Evolutionary conservation across 257 asterid species (phyloP).

Genomic region (Anisodus acutangulus): DNA sequence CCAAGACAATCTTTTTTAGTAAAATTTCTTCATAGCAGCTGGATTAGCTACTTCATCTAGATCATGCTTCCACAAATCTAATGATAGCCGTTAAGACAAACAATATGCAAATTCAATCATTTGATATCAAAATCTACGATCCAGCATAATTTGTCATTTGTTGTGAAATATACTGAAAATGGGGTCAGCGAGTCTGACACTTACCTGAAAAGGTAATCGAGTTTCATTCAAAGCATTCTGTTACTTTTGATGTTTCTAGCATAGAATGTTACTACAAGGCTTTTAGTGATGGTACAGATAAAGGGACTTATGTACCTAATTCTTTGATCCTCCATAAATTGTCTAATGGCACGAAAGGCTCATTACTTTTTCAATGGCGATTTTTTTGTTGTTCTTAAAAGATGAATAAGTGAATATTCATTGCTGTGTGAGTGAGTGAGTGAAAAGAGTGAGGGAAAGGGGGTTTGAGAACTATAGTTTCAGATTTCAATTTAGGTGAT

Average conservation of each 20-base stretch:
- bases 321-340: not conserved
- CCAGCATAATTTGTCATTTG: not conserved
- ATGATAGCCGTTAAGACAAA: not conserved
- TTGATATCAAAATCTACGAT: not conserved
- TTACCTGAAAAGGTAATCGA: slow-evolving; percentile 21
- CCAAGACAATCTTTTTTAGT: no score
- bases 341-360: not conserved
- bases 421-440: not conserved
- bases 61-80: not conserved
- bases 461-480: not conserved
- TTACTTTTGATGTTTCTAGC: not conserved
- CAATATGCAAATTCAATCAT: not conserved
- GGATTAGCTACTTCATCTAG: not conserved
- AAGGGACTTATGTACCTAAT: not conserved
- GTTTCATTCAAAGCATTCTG: not conserved
- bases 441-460: not conserved
- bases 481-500: not conserved
- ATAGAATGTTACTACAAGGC: not conserved
- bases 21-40: not conserved
- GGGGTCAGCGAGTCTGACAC: not conserved
- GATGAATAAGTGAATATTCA: not conserved
- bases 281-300: not conserved
- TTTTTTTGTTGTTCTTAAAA: not conserved
- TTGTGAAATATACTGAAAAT: not conserved
- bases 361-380: not conserved